A percentile compares a stretch with the other conserved stretches of the same genome.
These are phyloP conservation scores for Candida chauliodis DNA, from an alignment of 805 yeast genomes.

Conservation along the genomic window DNA sequence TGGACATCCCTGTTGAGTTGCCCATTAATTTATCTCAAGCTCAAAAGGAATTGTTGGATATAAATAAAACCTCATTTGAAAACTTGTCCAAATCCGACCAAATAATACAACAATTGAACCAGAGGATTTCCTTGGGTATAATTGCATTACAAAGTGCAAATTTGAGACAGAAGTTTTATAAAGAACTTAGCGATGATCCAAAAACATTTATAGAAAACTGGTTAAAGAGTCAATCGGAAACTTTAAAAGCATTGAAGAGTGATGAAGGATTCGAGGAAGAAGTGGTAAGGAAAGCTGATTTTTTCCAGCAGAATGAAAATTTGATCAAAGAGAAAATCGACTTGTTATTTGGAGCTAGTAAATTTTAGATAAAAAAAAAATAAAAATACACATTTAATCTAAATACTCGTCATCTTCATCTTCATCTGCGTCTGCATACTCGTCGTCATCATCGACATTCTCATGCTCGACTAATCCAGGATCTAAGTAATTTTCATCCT, in stretches of 20 bases:
- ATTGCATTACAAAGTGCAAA: slow-evolving; percentile 52
- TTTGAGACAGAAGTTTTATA: slow-evolving; percentile 74
- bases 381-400: slow-evolving; percentile 1
- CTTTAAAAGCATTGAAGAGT: slow-evolving; percentile 79
- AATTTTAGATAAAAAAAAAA: slow-evolving; percentile 25
- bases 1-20: slow-evolving; percentile 60
- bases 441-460: slow-evolving; percentile 17
- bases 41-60: slow-evolving; percentile 36
- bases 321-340: slow-evolving; percentile 76
- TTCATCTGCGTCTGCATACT: slow-evolving; percentile 14
- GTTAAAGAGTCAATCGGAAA: slow-evolving; percentile 76
- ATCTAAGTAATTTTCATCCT: slow-evolving; percentile 19
- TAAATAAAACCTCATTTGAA: slow-evolving; percentile 37
- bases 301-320: slow-evolving; percentile 64
- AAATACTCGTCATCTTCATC: slow-evolving; percentile 15
- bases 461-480: slow-evolving; percentile 12
- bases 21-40: slow-evolving; percentile 31
- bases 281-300: slow-evolving; percentile 76
- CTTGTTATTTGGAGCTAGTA: slow-evolving; percentile 59
- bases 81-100: slow-evolving; percentile 43
- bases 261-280: slow-evolving; percentile 92
- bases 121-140: slow-evolving; percentile 46
- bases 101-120: slow-evolving; percentile 38
- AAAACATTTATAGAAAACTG: slow-evolving; percentile 69
- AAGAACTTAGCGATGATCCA: slow-evolving; percentile 73